Evolutionary conservation across 176 grass and related monocot species (phyloP).

Genomic region (maize (Zea mays)): Zm-B73-REFERENCE-NAM-5.0 NC_050101.1:158306001-158306500

Average conservation of each 20-base stretch:
- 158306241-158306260: slow-evolving; percentile 87
- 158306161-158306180: slow-evolving; percentile 28
- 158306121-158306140: neutral
- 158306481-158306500: neutral
- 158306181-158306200: slow-evolving; percentile 3
- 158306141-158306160: neutral
- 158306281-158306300: slow-evolving; percentile 83
- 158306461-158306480: neutral
- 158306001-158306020: neutral
- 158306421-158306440: slow-evolving; percentile 10
- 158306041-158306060: slow-evolving; percentile 11
- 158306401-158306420: neutral
- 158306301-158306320: neutral
- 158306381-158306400: neutral
- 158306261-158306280: slow-evolving; percentile 96
- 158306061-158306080: slow-evolving; percentile 1
- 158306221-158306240: slow-evolving; percentile 86
- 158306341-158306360: neutral
- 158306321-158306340: slow-evolving; percentile 13
- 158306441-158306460: neutral
- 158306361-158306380: neutral
- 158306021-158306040: slow-evolving; percentile 27
- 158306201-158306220: slow-evolving; percentile 29
- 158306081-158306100: neutral
- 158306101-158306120: neutral